Base-by-base conservation (phyloP, 2,329 filamentous ascomycete genomes). In the Hypoxylon sp. region DNA sequence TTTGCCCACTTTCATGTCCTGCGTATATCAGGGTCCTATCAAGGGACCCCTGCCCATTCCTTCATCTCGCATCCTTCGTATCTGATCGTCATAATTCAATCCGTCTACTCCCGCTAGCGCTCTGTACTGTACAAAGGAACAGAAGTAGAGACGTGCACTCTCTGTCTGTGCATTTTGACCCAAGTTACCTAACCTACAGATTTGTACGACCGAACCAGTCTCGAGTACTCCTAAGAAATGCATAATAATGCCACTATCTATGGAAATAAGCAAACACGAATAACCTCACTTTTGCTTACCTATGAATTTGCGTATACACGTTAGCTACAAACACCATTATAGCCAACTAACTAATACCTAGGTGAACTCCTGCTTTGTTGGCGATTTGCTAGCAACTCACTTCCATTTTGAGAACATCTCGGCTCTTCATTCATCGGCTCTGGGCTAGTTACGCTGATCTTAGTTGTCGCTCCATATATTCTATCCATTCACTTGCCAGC, bases 21-120 rank as follows among this genome's bases (percentile, higher is more conserved):
- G 28, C 28, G 25, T 59, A 65, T 68, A 72, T 71, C 61, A 72
- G 70, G 70, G 70, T 72, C 70, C 68, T 63, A 32, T 62, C 70
- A 72, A 69, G 70, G 70, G 60, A 49, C 68, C 70, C 70, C 58
- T 51, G 64, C 60, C 55, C 14, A 60, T 72, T 67, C 68, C 63
- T 70, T 69, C 68, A 68, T 71, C 65, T 69, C 63, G 58, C 66
- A 70, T 69, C 68, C 58, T 69, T 66, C 66, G 23, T 66, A 71
- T 70, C 68, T 69, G 68, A 71, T 71, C 66, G 65, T 68, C 68
- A 66, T 61, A 70, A 52, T 41, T 17, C 57, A 63, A 50, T 63
- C 63, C 60, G 57, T 68, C 62, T 65, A 64, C 57, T 59, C 53
- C 69, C 65, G 62, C 25, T 51, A 51, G 50, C 46, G 34, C 45